Conservation (phyloP, 495 filamentous ascomycete genomes). For the Tuber umbilicatum region DNA sequence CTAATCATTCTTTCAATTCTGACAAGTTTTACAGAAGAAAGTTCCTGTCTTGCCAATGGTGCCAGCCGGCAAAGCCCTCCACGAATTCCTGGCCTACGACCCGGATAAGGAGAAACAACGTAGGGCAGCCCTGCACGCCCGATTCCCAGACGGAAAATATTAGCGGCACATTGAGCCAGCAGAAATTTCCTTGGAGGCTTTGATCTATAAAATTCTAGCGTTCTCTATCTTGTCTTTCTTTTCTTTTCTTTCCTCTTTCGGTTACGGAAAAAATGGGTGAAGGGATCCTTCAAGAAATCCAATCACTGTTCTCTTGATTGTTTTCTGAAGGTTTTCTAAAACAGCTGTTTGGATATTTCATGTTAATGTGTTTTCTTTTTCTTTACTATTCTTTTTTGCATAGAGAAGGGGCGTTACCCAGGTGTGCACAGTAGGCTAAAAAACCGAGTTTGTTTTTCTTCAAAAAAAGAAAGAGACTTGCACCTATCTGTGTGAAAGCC, state of each 20-base stretch:
- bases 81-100: conserved; percentile 92
- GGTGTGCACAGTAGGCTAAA: neutral
- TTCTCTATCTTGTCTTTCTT: conserved; percentile 11
- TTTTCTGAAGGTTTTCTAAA: neutral
- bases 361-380: neutral
- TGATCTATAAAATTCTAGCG: conserved; percentile 1
- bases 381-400: neutral
- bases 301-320: neutral
- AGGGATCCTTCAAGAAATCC: neutral
- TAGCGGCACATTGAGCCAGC: neutral
- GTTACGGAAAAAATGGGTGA: neutral
- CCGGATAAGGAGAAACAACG: conserved; percentile 37
- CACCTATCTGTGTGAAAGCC: neutral
- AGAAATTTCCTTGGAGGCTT: neutral
- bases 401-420: neutral
- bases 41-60: conserved; percentile 99
- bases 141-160: conserved; percentile 39
- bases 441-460: neutral
- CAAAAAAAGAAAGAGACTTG: neutral
- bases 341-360: neutral
- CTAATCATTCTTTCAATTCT: conserved; percentile 57
- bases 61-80: conserved; percentile 72
- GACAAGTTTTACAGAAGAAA: conserved; percentile 57
- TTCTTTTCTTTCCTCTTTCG: neutral
- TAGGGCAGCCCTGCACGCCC: conserved; percentile 30